Conservation (phyloP, 2,329 filamentous ascomycete genomes). For the Cordyceps cateniannulata region DNA sequence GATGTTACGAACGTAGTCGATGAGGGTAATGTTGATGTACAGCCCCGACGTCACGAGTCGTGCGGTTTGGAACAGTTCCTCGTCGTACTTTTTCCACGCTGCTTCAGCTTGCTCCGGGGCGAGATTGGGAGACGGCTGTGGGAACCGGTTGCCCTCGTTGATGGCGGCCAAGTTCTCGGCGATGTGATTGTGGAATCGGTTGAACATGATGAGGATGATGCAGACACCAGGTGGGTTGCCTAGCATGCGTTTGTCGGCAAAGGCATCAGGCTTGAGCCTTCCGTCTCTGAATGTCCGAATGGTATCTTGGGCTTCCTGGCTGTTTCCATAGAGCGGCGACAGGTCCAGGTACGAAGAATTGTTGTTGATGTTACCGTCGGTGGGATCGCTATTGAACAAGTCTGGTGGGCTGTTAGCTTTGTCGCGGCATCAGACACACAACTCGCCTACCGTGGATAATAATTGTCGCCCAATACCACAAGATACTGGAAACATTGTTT, state of each 20-base stretch:
- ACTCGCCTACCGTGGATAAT: constrained; percentile 56
- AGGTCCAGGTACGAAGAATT: constrained; percentile 69
- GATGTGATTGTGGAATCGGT: constrained; percentile 81
- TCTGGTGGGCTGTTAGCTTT: constrained; percentile 32
- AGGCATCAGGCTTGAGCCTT: constrained; percentile 65
- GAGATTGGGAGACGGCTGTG: constrained; percentile 48
- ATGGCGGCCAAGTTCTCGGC: constrained; percentile 75
- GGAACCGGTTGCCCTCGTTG: constrained; percentile 77
- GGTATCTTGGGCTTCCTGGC: constrained; percentile 56
- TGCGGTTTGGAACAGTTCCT: constrained; percentile 74
- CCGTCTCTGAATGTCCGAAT: constrained; percentile 67
- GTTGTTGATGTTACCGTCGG: constrained; percentile 53
- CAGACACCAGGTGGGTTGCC: constrained; percentile 67
- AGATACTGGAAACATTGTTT: constrained; percentile 64
- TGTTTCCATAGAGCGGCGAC: constrained; percentile 64
- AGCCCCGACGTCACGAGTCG: constrained; percentile 67
- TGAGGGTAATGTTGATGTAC: constrained; percentile 72
- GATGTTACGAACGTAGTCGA: constrained; percentile 75
- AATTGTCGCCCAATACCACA: constrained; percentile 69
- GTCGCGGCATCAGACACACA: constrained; percentile 9
- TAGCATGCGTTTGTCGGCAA: constrained; percentile 62
- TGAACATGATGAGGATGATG: constrained; percentile 71
- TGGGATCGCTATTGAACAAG: constrained; percentile 63
- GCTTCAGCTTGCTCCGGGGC: constrained; percentile 41
- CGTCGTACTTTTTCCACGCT: constrained; percentile 63